Evolutionary conservation across 2,329 filamentous ascomycete species (phyloP), one percentile per base, ranked within the genome.

Genomic region (Aspergillus novoparasiticus): DNA sequence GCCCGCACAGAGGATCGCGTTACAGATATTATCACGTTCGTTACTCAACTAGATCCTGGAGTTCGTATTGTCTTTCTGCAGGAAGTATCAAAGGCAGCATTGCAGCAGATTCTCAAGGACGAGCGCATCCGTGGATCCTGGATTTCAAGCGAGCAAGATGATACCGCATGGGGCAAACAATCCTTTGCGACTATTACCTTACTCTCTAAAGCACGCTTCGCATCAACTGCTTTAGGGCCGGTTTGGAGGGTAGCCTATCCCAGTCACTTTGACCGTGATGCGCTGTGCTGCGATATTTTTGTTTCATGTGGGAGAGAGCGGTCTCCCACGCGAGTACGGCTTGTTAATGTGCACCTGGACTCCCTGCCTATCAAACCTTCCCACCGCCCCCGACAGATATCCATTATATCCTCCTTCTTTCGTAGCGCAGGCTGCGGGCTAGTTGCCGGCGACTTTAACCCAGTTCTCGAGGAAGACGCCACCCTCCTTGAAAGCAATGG

Each of bases 1-100:
- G 16, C 58, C 10, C 43, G 30, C 2, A 58, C 57, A 1, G 26
- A 63, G 53, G 55, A 64, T 54, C 59, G 65, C 39, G 56, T 64
- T 21, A 45, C 63, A 16, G 59, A 64, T 8, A 66, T 64, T 9
- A 43, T 66, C 53, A 60, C 11, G 1, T 61, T 58, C 39, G 55
- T 65, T 43, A 62, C 62, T 1, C 16, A 51, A 19, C 21, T 63
- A 2, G 11, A 60, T 9, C 19, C 34, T 34, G 11, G 50, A 12
- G 57, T 57, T 1, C 63, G 64, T 51, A 58, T 66, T 50, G 53
- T 67, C 16, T 67, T 68, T 32, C 23, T 68, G 5, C 63, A 67
- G 51, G 64, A 67, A 51, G 64, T 67, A 0, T 66, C 59, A 19
- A 65, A 56, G 41, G 12, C 23, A 30, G 66, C 57, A 3, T 46